Percentiles rank a stretch among this genome's conserved stretches.
phyloP scores from a whole-genome alignment of 306 rosid species.

The Vigna hirtella region DNA sequence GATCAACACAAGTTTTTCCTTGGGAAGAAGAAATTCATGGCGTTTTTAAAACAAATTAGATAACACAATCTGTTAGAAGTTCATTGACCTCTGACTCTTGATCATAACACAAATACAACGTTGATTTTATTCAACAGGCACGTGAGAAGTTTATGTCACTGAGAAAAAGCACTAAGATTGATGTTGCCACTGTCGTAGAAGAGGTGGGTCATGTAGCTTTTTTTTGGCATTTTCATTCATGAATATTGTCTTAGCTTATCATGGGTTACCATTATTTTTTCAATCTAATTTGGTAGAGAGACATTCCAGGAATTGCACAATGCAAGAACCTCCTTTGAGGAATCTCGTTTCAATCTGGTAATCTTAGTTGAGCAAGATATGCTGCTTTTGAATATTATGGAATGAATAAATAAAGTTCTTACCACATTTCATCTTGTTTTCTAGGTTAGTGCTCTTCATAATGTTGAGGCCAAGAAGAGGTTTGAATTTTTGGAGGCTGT shows the following conservation, averaged over 20 bases:
- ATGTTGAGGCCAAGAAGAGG: conserved; percentile 76
- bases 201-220: conserved; percentile 59
- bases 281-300: conserved; percentile 76
- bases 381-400: conserved; percentile 28
- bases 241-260: conserved; percentile 42
- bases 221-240: conserved; percentile 22
- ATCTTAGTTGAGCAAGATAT: conserved; percentile 43
- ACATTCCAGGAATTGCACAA: conserved; percentile 79
- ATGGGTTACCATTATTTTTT: conserved; percentile 60
- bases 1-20: not conserved
- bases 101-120: conserved; percentile 38
- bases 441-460: conserved; percentile 73
- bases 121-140: conserved; percentile 63
- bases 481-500: conserved; percentile 86
- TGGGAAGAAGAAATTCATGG: not conserved
- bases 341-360: conserved; percentile 91
- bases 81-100: conserved; percentile 19
- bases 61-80: conserved; percentile 2
- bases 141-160: conserved; percentile 78
- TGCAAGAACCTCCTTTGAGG: conserved; percentile 75
- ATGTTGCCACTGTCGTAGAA: conserved; percentile 62
- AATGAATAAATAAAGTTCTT: conserved; percentile 30
- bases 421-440: conserved; percentile 40
- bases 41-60: conserved; percentile 22
- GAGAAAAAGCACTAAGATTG: conserved; percentile 77